These are phyloP conservation scores for Tylopilus intermedius DNA, from an alignment of 768 basidiomycete species.

Conservation along the genomic window DNA sequence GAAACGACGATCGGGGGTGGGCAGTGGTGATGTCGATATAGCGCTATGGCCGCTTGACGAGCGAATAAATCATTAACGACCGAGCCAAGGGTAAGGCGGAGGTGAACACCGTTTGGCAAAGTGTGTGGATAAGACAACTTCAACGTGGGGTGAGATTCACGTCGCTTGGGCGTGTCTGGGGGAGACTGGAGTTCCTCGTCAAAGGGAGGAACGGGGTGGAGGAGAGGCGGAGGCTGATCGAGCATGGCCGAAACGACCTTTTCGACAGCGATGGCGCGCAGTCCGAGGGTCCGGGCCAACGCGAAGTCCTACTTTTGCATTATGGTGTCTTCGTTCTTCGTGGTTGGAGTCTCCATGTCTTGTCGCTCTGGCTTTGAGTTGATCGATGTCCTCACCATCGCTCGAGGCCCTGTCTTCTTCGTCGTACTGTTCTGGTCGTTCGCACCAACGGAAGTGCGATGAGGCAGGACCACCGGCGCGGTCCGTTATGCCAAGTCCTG, in stretches of 20 bases:
- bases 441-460: constrained; percentile 55
- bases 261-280: constrained; percentile 77
- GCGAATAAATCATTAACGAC: constrained; percentile 82
- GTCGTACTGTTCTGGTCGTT: constrained; percentile 70
- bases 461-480: constrained; percentile 66
- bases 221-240: constrained; percentile 66
- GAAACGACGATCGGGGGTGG: constrained; percentile 34
- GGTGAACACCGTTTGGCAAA: constrained; percentile 75
- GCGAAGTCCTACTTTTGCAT: constrained; percentile 54
- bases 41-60: constrained; percentile 50
- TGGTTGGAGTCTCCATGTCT: constrained; percentile 44
- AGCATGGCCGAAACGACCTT: constrained; percentile 81
- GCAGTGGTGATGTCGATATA: constrained; percentile 31
- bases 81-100: constrained; percentile 69
- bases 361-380: constrained; percentile 46
- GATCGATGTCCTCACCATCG: constrained; percentile 54
- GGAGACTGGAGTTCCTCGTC: constrained; percentile 51
- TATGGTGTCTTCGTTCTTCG: constrained; percentile 57
- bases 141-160: constrained; percentile 15
- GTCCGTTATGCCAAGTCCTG: constrained; percentile 83
- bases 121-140: constrained; percentile 49
- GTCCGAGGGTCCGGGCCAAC: constrained; percentile 58
- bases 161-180: constrained; percentile 47
- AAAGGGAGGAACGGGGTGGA: constrained; percentile 43
- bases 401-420: constrained; percentile 65